phyloP scores from a whole-genome alignment of 768 basidiomycete genomes.

The Lactarius hatsudake region DNA sequence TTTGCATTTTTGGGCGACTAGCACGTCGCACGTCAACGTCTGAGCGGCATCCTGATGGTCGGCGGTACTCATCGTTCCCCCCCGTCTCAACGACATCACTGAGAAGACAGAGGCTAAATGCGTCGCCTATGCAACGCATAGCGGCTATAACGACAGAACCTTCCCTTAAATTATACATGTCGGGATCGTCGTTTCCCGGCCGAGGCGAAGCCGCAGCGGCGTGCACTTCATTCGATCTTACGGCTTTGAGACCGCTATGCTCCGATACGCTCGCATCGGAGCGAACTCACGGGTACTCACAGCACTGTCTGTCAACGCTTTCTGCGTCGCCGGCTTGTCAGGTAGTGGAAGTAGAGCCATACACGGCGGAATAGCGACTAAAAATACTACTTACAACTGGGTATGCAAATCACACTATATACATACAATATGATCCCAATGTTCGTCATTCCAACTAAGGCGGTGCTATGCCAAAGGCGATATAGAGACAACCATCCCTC shows the following conservation, averaged over 20 bases:
- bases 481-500: constrained; percentile 10
- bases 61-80: background rate
- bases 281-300: background rate
- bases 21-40: constrained; percentile 16
- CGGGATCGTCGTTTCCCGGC: constrained; percentile 18
- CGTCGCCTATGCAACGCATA: constrained; percentile 23
- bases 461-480: constrained; percentile 10
- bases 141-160: constrained; percentile 18
- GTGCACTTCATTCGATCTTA: background rate
- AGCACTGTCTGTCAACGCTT: constrained; percentile 3
- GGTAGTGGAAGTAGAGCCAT: constrained; percentile 6
- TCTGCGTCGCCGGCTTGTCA: constrained; percentile 2
- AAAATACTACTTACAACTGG: constrained; percentile 29
- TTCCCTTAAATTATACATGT: constrained; percentile 19
- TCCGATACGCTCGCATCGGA: constrained; percentile 14
- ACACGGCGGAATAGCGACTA: constrained; percentile 12
- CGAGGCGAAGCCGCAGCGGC: constrained; percentile 14
- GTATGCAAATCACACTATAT: constrained; percentile 29
- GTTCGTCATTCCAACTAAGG: constrained; percentile 24
- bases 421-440: constrained; percentile 29
- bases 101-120: constrained; percentile 18
- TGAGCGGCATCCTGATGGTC: constrained; percentile 6
- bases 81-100: constrained; percentile 12
- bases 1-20: background rate
- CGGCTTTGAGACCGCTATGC: background rate